Conservation (phyloP, 1,284 basidiomycete genomes). For the Anthracocystis walkeri region DNA sequence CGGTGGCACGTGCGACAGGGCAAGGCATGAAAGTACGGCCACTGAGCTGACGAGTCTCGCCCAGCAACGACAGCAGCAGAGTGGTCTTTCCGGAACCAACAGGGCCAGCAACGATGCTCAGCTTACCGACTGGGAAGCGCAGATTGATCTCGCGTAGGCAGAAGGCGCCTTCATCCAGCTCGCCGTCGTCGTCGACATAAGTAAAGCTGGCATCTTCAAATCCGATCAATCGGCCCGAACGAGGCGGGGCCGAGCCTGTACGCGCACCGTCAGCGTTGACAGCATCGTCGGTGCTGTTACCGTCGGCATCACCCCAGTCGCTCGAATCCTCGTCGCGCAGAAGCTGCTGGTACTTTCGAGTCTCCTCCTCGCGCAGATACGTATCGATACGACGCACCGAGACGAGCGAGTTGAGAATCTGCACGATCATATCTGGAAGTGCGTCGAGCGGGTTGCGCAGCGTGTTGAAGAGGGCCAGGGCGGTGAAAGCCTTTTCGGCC, state of each 20-base stretch:
- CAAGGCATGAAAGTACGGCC: conserved; percentile 74
- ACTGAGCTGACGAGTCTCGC: conserved; percentile 72
- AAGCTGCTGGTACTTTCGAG: conserved; percentile 73
- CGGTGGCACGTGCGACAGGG: conserved; percentile 69
- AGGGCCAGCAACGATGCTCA: conserved; percentile 77
- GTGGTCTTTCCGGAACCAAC: conserved; percentile 73
- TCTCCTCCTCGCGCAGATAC: conserved; percentile 74
- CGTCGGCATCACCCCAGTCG: conserved; percentile 59
- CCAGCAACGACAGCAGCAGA: conserved; percentile 75
- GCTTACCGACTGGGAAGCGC: conserved; percentile 74
- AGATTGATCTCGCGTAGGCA: conserved; percentile 73
- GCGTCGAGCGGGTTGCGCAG: conserved; percentile 63
- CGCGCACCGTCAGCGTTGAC: conserved; percentile 2
- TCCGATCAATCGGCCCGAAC: conserved; percentile 69
- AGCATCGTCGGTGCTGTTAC: conserved; percentile 11
- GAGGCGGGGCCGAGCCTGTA: conserved; percentile 2
- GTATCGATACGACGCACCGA: conserved; percentile 70
- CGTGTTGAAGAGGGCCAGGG: conserved; percentile 73
- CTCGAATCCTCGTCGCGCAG: conserved; percentile 65
- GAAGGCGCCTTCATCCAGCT: conserved; percentile 68
- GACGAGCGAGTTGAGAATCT: conserved; percentile 70
- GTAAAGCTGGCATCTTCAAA: conserved; percentile 72
- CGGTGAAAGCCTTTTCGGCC: conserved; percentile 72
- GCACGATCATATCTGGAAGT: conserved; percentile 70
- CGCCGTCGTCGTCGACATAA: conserved; percentile 62